Evolutionary conservation across 352 stramenopile genomes (phyloP).

Genomic region (Globisporangium viniferum): DNA sequence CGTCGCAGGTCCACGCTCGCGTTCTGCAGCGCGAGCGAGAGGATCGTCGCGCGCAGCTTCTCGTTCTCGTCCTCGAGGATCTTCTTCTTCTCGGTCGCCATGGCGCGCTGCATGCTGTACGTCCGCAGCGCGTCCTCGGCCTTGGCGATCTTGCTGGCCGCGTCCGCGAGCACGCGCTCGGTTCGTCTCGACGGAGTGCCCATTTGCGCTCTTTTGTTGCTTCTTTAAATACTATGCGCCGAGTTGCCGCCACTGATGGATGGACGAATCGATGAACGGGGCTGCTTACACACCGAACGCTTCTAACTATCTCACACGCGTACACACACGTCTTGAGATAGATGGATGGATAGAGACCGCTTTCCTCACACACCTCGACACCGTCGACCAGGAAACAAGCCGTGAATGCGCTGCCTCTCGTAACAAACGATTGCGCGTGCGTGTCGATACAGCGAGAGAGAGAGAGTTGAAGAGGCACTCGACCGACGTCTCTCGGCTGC

Average conservation of each 20-base stretch:
- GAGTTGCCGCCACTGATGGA: neutral
- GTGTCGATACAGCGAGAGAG: neutral
- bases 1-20: slow-evolving; percentile 75
- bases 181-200: slow-evolving; percentile 46
- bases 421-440: neutral
- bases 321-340: neutral
- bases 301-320: neutral
- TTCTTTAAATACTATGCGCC: slow-evolving; percentile 13
- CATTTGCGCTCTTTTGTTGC: slow-evolving; percentile 21
- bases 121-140: slow-evolving; percentile 58
- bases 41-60: slow-evolving; percentile 71
- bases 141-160: slow-evolving; percentile 67
- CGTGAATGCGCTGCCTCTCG: neutral
- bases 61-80: slow-evolving; percentile 81
- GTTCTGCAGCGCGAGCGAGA: slow-evolving; percentile 72
- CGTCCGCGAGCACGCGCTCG: slow-evolving; percentile 68
- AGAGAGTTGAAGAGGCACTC: neutral
- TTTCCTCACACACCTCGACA: neutral
- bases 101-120: slow-evolving; percentile 48
- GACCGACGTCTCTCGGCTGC: neutral
- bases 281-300: neutral
- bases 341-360: neutral
- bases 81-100: slow-evolving; percentile 65
- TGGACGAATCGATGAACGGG: neutral
- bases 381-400: neutral